Conservation (phyloP, 2,329 filamentous ascomycete species). For the Capronia epimyces region DNA sequence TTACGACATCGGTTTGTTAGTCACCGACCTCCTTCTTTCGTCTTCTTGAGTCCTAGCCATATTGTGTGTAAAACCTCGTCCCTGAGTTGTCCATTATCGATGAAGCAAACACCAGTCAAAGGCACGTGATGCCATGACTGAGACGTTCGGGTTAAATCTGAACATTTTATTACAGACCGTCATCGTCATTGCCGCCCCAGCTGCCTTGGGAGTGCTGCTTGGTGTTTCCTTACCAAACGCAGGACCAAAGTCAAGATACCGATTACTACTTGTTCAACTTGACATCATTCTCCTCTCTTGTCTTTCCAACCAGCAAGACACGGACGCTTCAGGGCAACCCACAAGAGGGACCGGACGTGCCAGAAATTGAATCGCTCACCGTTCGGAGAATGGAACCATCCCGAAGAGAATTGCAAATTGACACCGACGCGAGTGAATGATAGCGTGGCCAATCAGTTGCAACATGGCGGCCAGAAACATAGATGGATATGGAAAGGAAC, state of each 20-base stretch:
- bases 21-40: not conserved
- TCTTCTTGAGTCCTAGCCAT: not conserved
- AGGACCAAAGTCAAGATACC: constrained; percentile 31
- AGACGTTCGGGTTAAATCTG: too few species aligned
- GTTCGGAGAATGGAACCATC: constrained; percentile 23
- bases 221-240: too few species aligned
- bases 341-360: too few species aligned
- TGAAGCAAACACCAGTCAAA: too few species aligned
- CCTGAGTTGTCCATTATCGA: too few species aligned
- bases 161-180: too few species aligned
- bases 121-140: too few species aligned
- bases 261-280: constrained; percentile 44
- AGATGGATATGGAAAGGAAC: constrained; percentile 56
- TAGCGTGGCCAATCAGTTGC: too few species aligned
- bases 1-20: not conserved
- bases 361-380: too few species aligned
- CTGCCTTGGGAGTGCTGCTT: too few species aligned
- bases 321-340: constrained; percentile 43
- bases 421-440: constrained; percentile 56
- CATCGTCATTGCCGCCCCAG: too few species aligned
- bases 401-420: constrained; percentile 38
- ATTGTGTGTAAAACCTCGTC: too few species aligned
- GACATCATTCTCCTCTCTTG: constrained; percentile 41
- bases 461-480: constrained; percentile 60
- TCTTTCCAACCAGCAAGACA: constrained; percentile 33